Evolutionary conservation across 23 red algal genomes (phyloP), one percentile per base, ranked within the genome.

Genomic region (Cyanidioschyzon merolae): DNA sequence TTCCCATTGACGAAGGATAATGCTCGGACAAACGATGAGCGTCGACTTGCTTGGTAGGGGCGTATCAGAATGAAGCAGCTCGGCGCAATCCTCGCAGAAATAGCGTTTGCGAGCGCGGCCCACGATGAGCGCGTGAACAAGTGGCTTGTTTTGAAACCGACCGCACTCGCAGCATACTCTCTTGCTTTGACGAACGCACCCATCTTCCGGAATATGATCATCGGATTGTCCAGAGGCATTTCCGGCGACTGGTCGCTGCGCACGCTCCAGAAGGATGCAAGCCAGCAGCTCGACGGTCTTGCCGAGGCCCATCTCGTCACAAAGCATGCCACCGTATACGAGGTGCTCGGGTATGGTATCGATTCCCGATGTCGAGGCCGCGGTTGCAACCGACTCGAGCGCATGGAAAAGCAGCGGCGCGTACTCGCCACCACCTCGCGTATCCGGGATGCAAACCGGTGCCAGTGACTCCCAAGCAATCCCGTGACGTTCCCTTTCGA

Each of bases 291-390:
- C 78, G 3, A 81, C 45, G 38, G 78, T 81, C 59, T 81, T 81
- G 21, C 78, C 78, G 37, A 81, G 68, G 7, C 78, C 78, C 78
- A 81, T 81, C 41, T 81, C 78, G 41, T 81, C 78, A 25, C 45
- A 50, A 16, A 81, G 32, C 54, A 81, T 81, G 38, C 78, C 78
- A 57, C 78, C 78, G 45, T 54, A 54, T 7, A 37, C 37, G 39
- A 78, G 45, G 12, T 7, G 45, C 45, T 15, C 12, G 16, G n/a
- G 29, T 3, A 32, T 17, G n/a, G 16, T 27, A 32, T 71, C 30
- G 3, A 27, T 3, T 27, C 7, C 63, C 29, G 63, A 71, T 7
- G 21, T 7, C n/a, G 63, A 71, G 12, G 63, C 32, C 16, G 21
- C 29, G 16, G 21, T 35, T 25, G 63, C 63, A 27, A 35, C 63